Evolutionary conservation across 805 yeast genomes (phyloP).

Genomic region (Sugiyamaella smithiae): DNA sequence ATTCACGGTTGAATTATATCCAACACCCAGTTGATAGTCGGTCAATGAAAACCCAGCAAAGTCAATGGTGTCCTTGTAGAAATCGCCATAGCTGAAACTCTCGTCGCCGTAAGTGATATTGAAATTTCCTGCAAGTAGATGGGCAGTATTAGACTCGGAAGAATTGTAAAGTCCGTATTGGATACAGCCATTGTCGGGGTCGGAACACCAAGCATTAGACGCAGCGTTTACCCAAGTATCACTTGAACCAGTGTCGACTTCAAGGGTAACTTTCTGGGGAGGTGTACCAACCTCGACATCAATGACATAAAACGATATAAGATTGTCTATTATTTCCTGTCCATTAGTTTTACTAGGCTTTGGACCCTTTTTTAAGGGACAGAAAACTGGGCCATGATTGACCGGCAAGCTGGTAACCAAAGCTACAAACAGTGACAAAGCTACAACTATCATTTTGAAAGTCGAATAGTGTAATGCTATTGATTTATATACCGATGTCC

Average conservation of each 20-base stretch:
- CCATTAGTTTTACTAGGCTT: neutral
- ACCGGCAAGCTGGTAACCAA: too few relatives aligned
- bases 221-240: constrained; percentile 47
- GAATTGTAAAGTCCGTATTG: constrained; percentile 10
- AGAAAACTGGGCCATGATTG: too few relatives aligned
- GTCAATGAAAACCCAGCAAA: constrained; percentile 51
- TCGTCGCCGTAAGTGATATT: constrained; percentile 20
- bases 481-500: too few relatives aligned
- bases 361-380: neutral
- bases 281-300: constrained; percentile 42
- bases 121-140: constrained; percentile 17
- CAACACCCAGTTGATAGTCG: constrained; percentile 69
- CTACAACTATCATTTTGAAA: too few relatives aligned
- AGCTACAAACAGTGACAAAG: too few relatives aligned
- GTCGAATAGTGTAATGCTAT: too few relatives aligned
- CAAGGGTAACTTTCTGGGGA: constrained; percentile 39
- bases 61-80: constrained; percentile 60
- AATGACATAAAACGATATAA: constrained; percentile 16
- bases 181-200: constrained; percentile 9
- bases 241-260: constrained; percentile 50
- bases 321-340: constrained; percentile 5
- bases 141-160: constrained; percentile 10
- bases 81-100: constrained; percentile 43
- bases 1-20: constrained; percentile 57
- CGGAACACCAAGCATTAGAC: constrained; percentile 21